Base-by-base conservation (phyloP, 805 yeast genomes). In the Clavispora phyllophila region DNA sequence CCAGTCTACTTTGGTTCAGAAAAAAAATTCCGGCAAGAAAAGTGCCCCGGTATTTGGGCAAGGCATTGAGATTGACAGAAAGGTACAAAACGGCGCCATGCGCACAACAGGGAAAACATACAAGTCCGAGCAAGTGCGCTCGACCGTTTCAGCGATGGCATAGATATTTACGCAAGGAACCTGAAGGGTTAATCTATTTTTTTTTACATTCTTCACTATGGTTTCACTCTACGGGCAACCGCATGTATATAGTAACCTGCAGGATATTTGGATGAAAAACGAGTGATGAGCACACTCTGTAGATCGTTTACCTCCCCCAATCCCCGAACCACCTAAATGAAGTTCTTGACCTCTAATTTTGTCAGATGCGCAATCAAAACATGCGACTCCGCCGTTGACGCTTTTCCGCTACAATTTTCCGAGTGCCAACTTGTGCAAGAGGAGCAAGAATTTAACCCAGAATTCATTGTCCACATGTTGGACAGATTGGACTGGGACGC, bases 301-400 rank as follows among this genome's bases (percentile, higher is more conserved):
- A 13, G 14, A 15, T 23, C n/a, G 26, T 17, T 12, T 13, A 5
- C 37, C 27, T 2, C 26, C 15, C 12, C 13, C 28, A 14, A 23
- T 12, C 3, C 15, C 20, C 19, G 20, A 3, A 15, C 3, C 4
- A 17, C n/a, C 13, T 20, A 14, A 18, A 91, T 91, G 99, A 91
- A 93, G 68, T 81, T 91, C 56, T 70, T 93, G 22, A 91, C 99
- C n/a, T 87, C 97, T 10, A 93, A 93, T 65, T 93, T 93, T 65
- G 95, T 93, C 48, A 88, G 84, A 61, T 93, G 99, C 65, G 89
- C 98, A 0, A 85, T 88, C 47, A 82, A 84, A 57, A 56, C 81
- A 2, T 93, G 99, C 59, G 88, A 83, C 36, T 67, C 80, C 12
- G 76, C 91, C 5, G 76, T 78, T 12, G 78, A 80, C 5, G 79